Conservation (phyloP, 2,329 filamentous ascomycete genomes). For the Alternaria arbusti region DNA sequence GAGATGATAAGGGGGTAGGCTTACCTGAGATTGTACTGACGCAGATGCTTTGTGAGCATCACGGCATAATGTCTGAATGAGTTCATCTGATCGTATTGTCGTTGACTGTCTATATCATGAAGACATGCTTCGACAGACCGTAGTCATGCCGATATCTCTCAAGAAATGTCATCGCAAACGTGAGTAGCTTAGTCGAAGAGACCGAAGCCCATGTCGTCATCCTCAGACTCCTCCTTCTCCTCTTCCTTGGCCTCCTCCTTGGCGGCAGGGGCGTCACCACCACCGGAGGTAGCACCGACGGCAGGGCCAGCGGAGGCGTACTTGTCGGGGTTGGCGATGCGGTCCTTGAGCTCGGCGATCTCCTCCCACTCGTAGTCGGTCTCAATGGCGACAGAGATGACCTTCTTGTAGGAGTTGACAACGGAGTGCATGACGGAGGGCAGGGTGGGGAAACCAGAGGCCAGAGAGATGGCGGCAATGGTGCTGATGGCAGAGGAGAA, state of each 20-base stretch:
- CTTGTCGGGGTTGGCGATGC: conserved; percentile 97
- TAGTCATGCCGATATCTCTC: conserved; percentile 26
- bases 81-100: conserved; percentile 47
- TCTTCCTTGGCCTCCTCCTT: conserved; percentile 59
- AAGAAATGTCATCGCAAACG: conserved; percentile 26
- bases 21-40: conserved; percentile 39
- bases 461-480: conserved; percentile 90
- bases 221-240: conserved; percentile 65
- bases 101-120: conserved; percentile 41
- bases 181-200: conserved; percentile 58
- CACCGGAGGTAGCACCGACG: conserved; percentile 60
- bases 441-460: conserved; percentile 91
- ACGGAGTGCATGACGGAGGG: conserved; percentile 96
- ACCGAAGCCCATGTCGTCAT: conserved; percentile 62
- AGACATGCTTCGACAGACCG: conserved; percentile 28
- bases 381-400: conserved; percentile 84
- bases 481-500: conserved; percentile 83
- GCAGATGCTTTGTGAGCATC: conserved; percentile 33
- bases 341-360: conserved; percentile 98
- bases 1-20: conserved; percentile 23
- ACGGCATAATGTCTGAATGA: conserved; percentile 20
- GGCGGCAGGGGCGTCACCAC: conserved; percentile 56
- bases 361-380: conserved; percentile 94
- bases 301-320: conserved; percentile 85
- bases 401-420: conserved; percentile 98